These are phyloP conservation scores for Pyrenophora seminiperda DNA, from an alignment of 2,329 filamentous ascomycete species.

Conservation along the genomic window DNA sequence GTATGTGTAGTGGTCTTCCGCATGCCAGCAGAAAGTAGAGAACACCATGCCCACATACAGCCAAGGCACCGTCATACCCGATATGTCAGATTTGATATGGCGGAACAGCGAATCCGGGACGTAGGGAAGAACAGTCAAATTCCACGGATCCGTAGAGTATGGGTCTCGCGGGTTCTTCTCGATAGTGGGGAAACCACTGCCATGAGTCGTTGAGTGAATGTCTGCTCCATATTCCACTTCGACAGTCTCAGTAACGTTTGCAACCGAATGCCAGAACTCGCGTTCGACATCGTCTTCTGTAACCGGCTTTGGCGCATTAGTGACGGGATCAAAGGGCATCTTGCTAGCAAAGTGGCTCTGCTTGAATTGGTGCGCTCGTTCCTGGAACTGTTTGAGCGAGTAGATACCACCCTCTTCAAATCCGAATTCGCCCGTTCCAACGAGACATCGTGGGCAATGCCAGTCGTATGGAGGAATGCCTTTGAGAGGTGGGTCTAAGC, in stretches of 20 bases:
- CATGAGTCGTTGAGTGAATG: conserved; percentile 97
- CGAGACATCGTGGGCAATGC: conserved; percentile 94
- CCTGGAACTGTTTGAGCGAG: conserved; percentile 92
- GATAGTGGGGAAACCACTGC: conserved; percentile 93
- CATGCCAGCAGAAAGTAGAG: conserved; percentile 99
- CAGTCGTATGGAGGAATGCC: conserved; percentile 82
- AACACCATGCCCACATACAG: conserved; percentile 99
- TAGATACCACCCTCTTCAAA: conserved; percentile 97
- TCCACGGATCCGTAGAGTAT: conserved; percentile 92
- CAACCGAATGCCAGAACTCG: conserved; percentile 95
- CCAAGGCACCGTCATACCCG: conserved; percentile 99
- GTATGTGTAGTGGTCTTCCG: conserved; percentile 97
- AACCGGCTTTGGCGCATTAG: conserved; percentile 79
- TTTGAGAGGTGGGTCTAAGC: conserved; percentile 84
- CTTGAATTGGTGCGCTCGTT: conserved; percentile 94
- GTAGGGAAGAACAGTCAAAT: conserved; percentile 88
- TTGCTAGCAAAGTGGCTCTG: conserved; percentile 90
- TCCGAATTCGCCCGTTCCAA: conserved; percentile 94
- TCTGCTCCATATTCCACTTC: conserved; percentile 98
- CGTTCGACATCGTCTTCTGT: conserved; percentile 95
- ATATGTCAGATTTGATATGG: conserved; percentile 97
- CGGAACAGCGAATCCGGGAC: conserved; percentile 91
- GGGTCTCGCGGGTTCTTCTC: conserved; percentile 87
- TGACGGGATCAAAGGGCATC: conserved; percentile 83
- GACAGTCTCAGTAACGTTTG: conserved; percentile 91